Evolutionary conservation across 2,329 filamentous ascomycete genomes (phyloP), one percentile per base, ranked within the genome.

Genomic region (Albophoma yamanashiensis): DNA sequence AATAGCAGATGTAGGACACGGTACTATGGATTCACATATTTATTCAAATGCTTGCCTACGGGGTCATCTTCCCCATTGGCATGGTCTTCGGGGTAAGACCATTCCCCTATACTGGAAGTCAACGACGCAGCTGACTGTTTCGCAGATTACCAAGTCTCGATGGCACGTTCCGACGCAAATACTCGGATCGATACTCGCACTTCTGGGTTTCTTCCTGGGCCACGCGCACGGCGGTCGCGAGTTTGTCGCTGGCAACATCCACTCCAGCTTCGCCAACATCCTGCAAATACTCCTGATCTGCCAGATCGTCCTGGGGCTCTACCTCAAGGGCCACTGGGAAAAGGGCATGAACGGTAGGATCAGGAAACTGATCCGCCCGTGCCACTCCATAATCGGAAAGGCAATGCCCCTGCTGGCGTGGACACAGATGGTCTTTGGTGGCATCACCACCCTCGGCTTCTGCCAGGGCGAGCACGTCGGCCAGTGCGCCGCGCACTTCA

Each of bases 341-440:
- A 89, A 85, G 70, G 92, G 92, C 2, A 83, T 96, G 67, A 83
- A 95, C 69, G 92, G 86, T 34, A 86, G 84, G 69, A 88, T 97
- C 61, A 83, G 94, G 59, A 85, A 81, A 61, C 77, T 86, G 58
- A 79, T 93, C 55, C 88, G 93, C 8, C 77, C 86, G 17, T 81
- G 81, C 34, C 94, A 99, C 72, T 88, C 89, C 27, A 74, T 97
- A 60, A 75, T 96, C 45, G 94, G 94, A 65, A 97, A 96, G 75
- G 76, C 85, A 1, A 89, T 99, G 79, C 94, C 94, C 1, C 76
- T 97, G 3, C 80, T 92, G 1, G 84, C 89, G 34, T 99, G 94
- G 94, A 82, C 87, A 7, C 94, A 99, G 78, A 95, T 99, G 86
- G 72, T 99, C 8, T 96, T 99, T 73, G 94, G 94, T 57, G 94